Evolutionary conservation across 164 flowering plant species (phyloP).

Genomic region (Hamamelis virginiana): DNA sequence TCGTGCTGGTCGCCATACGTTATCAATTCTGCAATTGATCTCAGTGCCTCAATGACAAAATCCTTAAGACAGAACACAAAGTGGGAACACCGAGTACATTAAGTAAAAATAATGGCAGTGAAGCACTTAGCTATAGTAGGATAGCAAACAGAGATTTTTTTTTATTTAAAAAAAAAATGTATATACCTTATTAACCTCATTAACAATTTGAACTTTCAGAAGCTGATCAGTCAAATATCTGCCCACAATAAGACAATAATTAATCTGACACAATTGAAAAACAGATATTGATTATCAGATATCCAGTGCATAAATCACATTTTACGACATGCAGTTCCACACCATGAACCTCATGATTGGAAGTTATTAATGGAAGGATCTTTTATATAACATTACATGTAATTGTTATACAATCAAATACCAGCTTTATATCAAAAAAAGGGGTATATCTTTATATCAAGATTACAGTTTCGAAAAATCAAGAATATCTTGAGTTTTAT

Average conservation of each 20-base stretch:
- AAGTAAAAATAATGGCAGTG: neutral
- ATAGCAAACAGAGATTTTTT: neutral
- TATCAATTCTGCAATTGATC: constrained; percentile 92
- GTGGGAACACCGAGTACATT: neutral
- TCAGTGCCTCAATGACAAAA: constrained; percentile 87
- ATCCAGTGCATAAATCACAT: neutral
- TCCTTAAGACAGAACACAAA: constrained; percentile 45
- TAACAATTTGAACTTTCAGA: constrained; percentile 70
- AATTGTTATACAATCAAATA: too few species aligned
- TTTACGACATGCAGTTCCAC: too few species aligned
- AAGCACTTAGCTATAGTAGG: neutral
- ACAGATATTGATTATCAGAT: too few species aligned
- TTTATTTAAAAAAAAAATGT: constrained; percentile 1
- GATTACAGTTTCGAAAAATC: too few species aligned
- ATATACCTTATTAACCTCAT: constrained; percentile 85
- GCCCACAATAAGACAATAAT: constrained; percentile 12
- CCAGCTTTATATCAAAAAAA: too few species aligned
- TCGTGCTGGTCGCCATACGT: constrained; percentile 99
- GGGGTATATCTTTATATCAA: too few species aligned
- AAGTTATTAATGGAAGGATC: too few species aligned
- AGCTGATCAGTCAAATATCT: constrained; percentile 87
- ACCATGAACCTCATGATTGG: too few species aligned
- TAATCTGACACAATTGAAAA: neutral
- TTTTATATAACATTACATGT: too few species aligned
- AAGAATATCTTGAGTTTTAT: too few species aligned